These are phyloP conservation scores for Thermomucor indicae-seudaticae DNA, from an alignment of 371 early-diverging fungal genomes.

Conservation along the genomic window DNA sequence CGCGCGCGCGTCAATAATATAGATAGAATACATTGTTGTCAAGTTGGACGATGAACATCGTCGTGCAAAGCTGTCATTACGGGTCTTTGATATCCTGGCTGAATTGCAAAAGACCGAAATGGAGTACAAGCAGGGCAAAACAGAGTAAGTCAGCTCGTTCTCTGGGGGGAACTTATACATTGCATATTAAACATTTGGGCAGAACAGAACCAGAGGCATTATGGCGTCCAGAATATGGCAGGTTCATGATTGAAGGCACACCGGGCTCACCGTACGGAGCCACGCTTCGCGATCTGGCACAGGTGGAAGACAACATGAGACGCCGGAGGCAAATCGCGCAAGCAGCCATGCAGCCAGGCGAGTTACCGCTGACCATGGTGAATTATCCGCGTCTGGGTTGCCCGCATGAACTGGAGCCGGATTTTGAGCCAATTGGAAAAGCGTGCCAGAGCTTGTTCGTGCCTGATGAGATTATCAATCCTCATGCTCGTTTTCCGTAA, in stretches of 20 bases:
- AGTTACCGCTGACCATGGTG: conserved; percentile 78
- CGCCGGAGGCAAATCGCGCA: conserved; percentile 71
- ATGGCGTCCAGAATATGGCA: conserved; percentile 96
- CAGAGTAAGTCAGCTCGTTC: conserved; percentile 21
- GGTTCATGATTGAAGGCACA: conserved; percentile 89
- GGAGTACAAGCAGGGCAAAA: conserved; percentile 40
- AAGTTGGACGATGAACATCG: conserved; percentile 69
- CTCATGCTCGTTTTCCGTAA: conserved; percentile 93
- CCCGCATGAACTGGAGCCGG: conserved; percentile 68
- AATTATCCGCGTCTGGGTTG: conserved; percentile 91
- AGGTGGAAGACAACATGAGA: conserved; percentile 90
- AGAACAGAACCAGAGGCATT: conserved; percentile 53
- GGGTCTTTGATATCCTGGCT: conserved; percentile 83
- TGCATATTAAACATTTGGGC: neutral
- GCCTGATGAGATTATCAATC: conserved; percentile 92
- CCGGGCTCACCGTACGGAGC: conserved; percentile 93
- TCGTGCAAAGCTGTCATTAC: conserved; percentile 72
- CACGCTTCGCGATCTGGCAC: conserved; percentile 74
- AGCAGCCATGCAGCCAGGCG: conserved; percentile 63
- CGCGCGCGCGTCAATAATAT: conserved; percentile 1
- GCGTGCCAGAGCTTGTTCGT: conserved; percentile 84
- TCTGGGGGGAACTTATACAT: neutral
- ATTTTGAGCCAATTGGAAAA: conserved; percentile 62
- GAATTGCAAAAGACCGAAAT: conserved; percentile 72
- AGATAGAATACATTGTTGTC: conserved; percentile 94